Base-by-base conservation (phyloP, 2,329 filamentous ascomycete genomes). In the Nemania sp. region DNA sequence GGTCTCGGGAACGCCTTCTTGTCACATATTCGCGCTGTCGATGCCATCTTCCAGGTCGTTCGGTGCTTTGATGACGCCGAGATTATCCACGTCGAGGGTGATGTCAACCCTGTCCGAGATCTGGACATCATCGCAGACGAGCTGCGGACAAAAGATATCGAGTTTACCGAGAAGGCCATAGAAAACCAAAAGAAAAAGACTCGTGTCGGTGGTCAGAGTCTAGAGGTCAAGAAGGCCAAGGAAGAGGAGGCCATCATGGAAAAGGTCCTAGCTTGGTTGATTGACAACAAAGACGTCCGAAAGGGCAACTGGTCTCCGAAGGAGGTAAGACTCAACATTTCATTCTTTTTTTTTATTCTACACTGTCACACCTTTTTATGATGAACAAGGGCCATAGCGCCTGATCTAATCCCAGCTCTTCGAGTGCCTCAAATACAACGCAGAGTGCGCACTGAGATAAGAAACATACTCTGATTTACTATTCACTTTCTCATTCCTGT, bases 361-460 rank as follows among this genome's bases (percentile, higher is more conserved):
- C 25, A n/a, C n/a, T n/a, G n/a, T n/a, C 45, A 39, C 29, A 57
- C 66, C 69, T 71, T 66, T 65, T 69, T 72, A 89, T 97, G 95
- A 98, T 98, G 95, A 98, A 88, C 90, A 96, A 97, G 90, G 95
- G 92, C 91, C 88, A 85, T 82, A 82, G 79, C 85, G 91, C 92
- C 93, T 90, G 90, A 92, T 84, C 82, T 91, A 93, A 96, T 91
- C 95, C 95, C 95, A 99, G 95, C 95, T 99, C 95, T 90, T 97
- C 89, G 94, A 98, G 89, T 87, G 85, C 86, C 90, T 90, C 87
- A 84, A 80, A 80, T 69, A 80, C 79, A 87, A 91, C 87, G 85
- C 84, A 83, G 90, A 91, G 90, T 83, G 83, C 83, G 86, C 87
- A 75, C 79, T 97, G 94, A 96, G 92, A 97, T 89, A 83, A 90